Percentiles rank a stretch among this genome's conserved stretches.
Conservation (phyloP, 2,329 filamentous ascomycete species). For the Fusarium sp. region DNA sequence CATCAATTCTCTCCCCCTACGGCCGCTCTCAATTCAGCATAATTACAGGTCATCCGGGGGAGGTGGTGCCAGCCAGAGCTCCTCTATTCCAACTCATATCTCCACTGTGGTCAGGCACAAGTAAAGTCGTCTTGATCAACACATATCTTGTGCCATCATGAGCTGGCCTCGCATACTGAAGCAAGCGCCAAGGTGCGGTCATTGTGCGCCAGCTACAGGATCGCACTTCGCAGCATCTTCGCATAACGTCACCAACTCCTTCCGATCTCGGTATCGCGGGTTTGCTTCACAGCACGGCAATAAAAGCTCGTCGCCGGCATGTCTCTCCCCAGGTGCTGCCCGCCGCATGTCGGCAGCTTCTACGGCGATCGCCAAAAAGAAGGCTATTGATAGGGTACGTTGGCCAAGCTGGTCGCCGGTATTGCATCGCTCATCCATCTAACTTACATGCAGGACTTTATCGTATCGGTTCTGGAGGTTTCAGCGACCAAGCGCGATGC, state of each 20-base stretch:
- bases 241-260: constrained; percentile 3
- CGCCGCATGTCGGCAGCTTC: constrained; percentile 48
- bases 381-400: constrained; percentile 49
- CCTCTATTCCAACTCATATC: constrained; percentile 6
- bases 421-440: constrained; percentile 3
- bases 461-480: constrained; percentile 86
- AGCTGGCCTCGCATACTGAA: constrained; percentile 55
- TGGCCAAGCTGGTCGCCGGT: neutral
- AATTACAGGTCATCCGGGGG: constrained; percentile 38
- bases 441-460: constrained; percentile 72
- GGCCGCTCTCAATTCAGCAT: constrained; percentile 34
- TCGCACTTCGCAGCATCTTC: constrained; percentile 4
- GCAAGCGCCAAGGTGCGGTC: constrained; percentile 49
- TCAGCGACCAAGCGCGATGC: constrained; percentile 94
- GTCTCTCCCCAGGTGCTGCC: constrained; percentile 29
- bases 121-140: neutral
- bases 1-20: constrained; percentile 21
- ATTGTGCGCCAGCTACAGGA: constrained; percentile 28
- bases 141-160: constrained; percentile 48
- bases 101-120: constrained; percentile 11
- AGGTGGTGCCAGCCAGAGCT: constrained; percentile 21
- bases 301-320: constrained; percentile 16
- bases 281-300: constrained; percentile 29
- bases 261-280: constrained; percentile 21
- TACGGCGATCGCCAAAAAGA: constrained; percentile 47